Percentiles rank a stretch among this genome's conserved stretches.
These are phyloP conservation scores for Kodamaea fungicola DNA, from an alignment of 1,139 yeast genomes.

Conservation along the genomic window DNA sequence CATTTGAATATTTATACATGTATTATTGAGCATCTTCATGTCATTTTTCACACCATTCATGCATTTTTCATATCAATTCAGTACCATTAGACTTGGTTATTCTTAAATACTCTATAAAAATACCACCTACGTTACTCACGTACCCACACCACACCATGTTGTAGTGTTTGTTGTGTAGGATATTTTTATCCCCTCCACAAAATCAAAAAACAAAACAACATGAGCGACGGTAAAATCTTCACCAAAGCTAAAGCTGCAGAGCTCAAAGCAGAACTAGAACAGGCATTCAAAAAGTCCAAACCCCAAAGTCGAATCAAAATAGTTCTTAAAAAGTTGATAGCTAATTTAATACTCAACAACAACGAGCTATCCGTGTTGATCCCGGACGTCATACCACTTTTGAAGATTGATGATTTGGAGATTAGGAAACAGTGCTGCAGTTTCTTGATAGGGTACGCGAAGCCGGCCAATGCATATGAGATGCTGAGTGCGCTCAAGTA, in stretches of 20 bases:
- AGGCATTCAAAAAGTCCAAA: slow-evolving; percentile 52
- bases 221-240: slow-evolving; percentile 45
- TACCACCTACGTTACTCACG: too few species aligned
- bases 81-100: too few species aligned
- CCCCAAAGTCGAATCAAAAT: slow-evolving; percentile 49
- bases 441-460: slow-evolving; percentile 59
- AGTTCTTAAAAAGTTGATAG: slow-evolving; percentile 72
- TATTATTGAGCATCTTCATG: too few species aligned
- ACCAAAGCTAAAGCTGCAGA: slow-evolving; percentile 50
- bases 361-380: slow-evolving; percentile 67
- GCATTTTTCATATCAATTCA: too few species aligned
- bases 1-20: too few species aligned
- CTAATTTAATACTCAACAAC: slow-evolving; percentile 81
- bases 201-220: slow-evolving; percentile 8
- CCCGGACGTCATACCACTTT: slow-evolving; percentile 62
- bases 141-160: too few species aligned
- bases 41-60: too few species aligned
- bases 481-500: slow-evolving; percentile 57
- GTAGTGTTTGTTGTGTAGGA: too few species aligned
- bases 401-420: slow-evolving; percentile 66
- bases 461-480: slow-evolving; percentile 43
- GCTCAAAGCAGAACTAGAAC: slow-evolving; percentile 52
- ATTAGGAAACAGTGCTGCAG: slow-evolving; percentile 65
- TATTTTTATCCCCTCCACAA: slow-evolving; percentile 2
- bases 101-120: too few species aligned